Base-by-base conservation (phyloP, 2,329 filamentous ascomycete species). In the Diaporthe sp. region DNA sequence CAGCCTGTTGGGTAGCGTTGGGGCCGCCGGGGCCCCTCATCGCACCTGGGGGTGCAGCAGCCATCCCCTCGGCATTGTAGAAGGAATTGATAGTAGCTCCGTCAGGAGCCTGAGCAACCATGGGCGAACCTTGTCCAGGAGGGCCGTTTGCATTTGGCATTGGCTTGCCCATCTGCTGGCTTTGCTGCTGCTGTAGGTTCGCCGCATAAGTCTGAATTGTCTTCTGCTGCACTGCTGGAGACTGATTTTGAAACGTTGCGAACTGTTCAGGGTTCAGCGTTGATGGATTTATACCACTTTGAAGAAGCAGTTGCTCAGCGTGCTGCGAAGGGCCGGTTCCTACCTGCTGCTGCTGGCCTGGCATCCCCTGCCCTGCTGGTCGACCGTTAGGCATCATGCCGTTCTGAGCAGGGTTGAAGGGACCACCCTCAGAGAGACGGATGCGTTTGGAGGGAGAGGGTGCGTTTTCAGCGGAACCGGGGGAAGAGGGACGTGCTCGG, bases 391-490 rank as follows among this genome's bases (percentile, higher is more conserved):
- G 91, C 86, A 94, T 93, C 90, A 96, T 94, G 77, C 85, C 88
- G 75, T 86, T 86, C 80, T 93, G 93, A 81, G 92, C 92, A 77
- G 92, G 92, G 82, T 94, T 94, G 85, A 95, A 95, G 13, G 89
- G 89, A 46, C 89, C 89, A 80, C 91, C 91, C 81, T 93, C 92
- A 78, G 96, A 94, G 76, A 98, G 90, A 75, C 96, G 94, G 75
- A 93, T 94, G 81, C 96, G 91, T 87, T 98, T 98, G 78, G 94
- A 96, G 2, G 96, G 96, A 44, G 96, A 98, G 6, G 95, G 95
- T 37, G 95, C 95, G 81, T 97, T 97, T 72, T 98, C 96, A 73
- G 92, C 93, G 51, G 93, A 93, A 70, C 92, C 92, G 10, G 96
- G 96, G 46, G 96, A 98, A 75, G 93, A 92, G 39, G 95, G 93